Base-by-base conservation (phyloP, 2,329 filamentous ascomycete species). In the Trichoderma aggressivum region DNA sequence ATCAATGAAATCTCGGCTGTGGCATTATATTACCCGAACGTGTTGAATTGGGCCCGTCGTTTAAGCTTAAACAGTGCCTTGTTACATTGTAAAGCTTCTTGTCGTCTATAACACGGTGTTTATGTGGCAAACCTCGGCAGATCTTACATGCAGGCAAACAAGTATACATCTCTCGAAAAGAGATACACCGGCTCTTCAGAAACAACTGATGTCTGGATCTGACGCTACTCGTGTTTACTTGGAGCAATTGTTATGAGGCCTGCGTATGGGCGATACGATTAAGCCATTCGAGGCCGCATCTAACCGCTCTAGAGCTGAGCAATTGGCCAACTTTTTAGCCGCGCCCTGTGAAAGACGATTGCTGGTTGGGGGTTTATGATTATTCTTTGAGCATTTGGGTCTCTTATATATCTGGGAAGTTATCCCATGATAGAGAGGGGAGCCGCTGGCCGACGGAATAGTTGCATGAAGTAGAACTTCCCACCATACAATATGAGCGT, bases 401-500 rank as follows among this genome's bases (percentile, higher is more conserved):
- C 7, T 21, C 3, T 43, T 66, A 58, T 66, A 58, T 58, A 66
- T 4, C 4, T 16, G 12, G 26, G 12, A 30, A 2, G 5, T 7
- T 12, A 1, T 18, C 21, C 24, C 6, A 28, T 28, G 34, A 16
- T 8, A 43, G 18, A 32, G n/a, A 47, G 12, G 2, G 7, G 4
- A 66, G 11, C 2, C 7, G 34, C 2, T 11, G 34, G 7, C 0
- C 10, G 21, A 32, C 10, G 4, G 16, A 18, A 18, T 16, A 58
- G 3, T 11, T 43, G 1, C 24, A 58, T 26, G 16, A 18, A 28
- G 30, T 8, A 39, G 34, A 26, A 18, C 5, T 8, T 14, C 5
- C 12, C 3, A 47, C 18, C 5, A 10, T 24, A 18, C 53, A 18
- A 67, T 32, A 75, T 74, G 73, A 73, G 70, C 36, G 68, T 80